Percentiles rank a stretch among this genome's conserved stretches.
phyloP scores from a whole-genome alignment of 306 rosid species.

The Lathyrus aphaca region DNA sequence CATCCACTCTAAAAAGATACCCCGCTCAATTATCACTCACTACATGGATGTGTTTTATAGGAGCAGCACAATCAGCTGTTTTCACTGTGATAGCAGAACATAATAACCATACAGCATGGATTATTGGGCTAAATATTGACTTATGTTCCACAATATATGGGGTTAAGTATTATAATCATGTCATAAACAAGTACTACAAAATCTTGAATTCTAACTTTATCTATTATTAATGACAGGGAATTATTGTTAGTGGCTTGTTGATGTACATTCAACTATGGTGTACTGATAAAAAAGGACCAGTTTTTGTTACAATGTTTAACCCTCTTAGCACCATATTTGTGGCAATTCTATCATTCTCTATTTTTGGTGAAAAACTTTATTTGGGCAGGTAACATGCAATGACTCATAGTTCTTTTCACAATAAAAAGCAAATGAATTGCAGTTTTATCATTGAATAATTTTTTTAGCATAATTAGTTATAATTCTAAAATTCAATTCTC shows the following conservation, averaged over 20 bases:
- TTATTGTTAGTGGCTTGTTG: conserved; percentile 56
- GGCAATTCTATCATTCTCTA: conserved; percentile 70
- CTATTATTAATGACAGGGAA: conserved; percentile 59
- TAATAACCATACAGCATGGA: conserved; percentile 64
- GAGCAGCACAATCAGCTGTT: conserved; percentile 80
- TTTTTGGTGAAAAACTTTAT: conserved; percentile 74
- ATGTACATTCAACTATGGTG: conserved; percentile 78
- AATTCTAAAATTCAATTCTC: not conserved
- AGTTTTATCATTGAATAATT: not conserved
- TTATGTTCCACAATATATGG: conserved; percentile 70
- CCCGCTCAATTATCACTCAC: conserved; percentile 82
- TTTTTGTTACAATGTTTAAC: conserved; percentile 78
- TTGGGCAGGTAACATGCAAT: conserved; percentile 60
- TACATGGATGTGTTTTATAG: conserved; percentile 75
- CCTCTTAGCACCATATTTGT: conserved; percentile 70
- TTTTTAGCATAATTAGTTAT: not conserved
- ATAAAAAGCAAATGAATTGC: not conserved
- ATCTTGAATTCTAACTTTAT: conserved; percentile 6
- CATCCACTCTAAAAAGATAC: conserved; percentile 76
- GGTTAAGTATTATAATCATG: conserved; percentile 47
- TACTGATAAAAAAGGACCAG: conserved; percentile 78
- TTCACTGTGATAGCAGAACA: conserved; percentile 55
- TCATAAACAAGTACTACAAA: not conserved
- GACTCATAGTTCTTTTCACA: not conserved
- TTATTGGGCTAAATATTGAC: conserved; percentile 68